phyloP scores from a whole-genome alignment of 129 eudicot genomes.

The Glebionis coronaria region DNA sequence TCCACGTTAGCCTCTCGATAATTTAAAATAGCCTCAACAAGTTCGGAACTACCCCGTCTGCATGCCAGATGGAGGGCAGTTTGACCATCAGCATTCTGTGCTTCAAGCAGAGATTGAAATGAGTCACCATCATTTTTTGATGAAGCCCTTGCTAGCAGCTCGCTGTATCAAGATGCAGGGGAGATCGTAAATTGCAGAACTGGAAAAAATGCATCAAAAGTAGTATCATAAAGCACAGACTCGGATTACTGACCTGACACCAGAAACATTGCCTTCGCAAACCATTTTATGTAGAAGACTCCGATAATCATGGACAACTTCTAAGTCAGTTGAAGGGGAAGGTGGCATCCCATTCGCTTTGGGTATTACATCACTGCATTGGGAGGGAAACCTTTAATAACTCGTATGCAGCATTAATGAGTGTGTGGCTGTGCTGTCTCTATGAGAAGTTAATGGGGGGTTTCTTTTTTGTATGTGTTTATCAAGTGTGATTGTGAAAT shows the following conservation, averaged over 20 bases:
- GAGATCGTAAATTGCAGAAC: constrained; percentile 11
- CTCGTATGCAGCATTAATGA: constrained; percentile 2
- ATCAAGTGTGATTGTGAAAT: background rate
- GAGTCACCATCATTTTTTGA: constrained; percentile 41
- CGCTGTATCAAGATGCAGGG: constrained; percentile 41
- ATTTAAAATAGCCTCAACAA: constrained; percentile 77
- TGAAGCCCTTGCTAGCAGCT: constrained; percentile 71
- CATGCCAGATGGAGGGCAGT: constrained; percentile 99
- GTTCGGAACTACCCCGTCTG: constrained; percentile 88
- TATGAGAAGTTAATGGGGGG: background rate
- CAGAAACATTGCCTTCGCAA: constrained; percentile 79
- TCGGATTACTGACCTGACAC: constrained; percentile 63
- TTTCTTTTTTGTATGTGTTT: background rate
- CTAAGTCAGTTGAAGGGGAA: constrained; percentile 42
- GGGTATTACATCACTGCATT: constrained; percentile 62
- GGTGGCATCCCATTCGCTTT: constrained; percentile 58
- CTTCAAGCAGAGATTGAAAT: constrained; percentile 66
- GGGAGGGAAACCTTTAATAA: constrained; percentile 9
- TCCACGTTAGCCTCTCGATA: constrained; percentile 83
- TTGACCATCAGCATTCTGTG: constrained; percentile 94
- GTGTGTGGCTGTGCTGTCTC: background rate
- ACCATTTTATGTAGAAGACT: constrained; percentile 73
- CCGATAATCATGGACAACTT: constrained; percentile 53
- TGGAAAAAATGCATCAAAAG: background rate
- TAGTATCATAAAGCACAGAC: background rate